Evolutionary conservation across 2,329 filamentous ascomycete genomes (phyloP).

Genomic region (Ophiostoma sp.): DNA sequence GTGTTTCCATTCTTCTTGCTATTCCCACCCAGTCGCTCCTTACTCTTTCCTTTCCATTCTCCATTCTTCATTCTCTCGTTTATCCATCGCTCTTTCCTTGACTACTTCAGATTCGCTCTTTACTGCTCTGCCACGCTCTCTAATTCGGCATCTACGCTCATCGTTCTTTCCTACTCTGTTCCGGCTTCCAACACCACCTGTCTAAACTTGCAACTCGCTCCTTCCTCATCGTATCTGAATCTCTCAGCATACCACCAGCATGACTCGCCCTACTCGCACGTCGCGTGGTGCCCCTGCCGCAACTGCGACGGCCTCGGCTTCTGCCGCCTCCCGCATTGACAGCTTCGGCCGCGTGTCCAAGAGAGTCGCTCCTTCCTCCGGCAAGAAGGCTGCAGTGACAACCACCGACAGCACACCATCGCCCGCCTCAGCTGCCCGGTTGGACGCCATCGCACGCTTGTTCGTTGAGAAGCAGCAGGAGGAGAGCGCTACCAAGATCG

Average conservation of each 20-base stretch:
- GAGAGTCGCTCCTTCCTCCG: constrained; percentile 25
- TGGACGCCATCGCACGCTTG: constrained; percentile 27
- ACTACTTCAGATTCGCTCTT: neutral
- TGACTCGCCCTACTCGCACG: neutral
- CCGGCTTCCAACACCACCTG: neutral
- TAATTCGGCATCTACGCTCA: constrained; percentile 5
- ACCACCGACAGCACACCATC: constrained; percentile 27
- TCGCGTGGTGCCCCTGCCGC: constrained; percentile 14
- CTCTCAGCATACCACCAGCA: neutral
- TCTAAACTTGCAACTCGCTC: neutral
- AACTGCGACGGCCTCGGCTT: neutral
- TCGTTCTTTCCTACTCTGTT: constrained; percentile 6
- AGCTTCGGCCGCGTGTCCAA: constrained; percentile 30
- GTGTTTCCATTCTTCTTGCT: constrained; percentile 1
- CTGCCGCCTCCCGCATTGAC: constrained; percentile 25
- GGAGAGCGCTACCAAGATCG: neutral
- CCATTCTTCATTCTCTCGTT: neutral
- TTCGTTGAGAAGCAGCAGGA: constrained; percentile 32
- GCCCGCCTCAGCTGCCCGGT: constrained; percentile 14
- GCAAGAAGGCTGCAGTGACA: constrained; percentile 20
- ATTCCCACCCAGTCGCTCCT: neutral
- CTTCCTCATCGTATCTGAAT: neutral
- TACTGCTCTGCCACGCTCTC: neutral
- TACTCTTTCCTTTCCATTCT: neutral
- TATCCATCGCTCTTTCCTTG: neutral